Conservation (phyloP, 75 land plant genomes). For the Chamaecyparis obtusa region DNA sequence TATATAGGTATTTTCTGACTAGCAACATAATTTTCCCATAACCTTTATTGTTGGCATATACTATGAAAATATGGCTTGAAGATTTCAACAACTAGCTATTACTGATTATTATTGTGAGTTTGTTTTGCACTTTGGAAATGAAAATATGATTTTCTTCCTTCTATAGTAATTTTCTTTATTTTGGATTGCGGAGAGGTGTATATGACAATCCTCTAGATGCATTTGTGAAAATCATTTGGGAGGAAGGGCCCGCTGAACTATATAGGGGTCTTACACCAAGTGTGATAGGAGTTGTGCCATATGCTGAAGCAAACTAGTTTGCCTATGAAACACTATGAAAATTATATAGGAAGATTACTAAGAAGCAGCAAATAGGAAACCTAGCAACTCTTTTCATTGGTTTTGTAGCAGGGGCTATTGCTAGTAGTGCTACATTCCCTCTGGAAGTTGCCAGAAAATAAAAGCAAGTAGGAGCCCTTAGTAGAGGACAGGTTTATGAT, state of each 20-base stretch:
- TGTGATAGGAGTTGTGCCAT: slow-evolving; percentile 91
- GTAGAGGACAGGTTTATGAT: no score
- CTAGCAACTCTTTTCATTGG: slow-evolving; percentile 83
- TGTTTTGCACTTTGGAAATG: neutral
- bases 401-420: slow-evolving; percentile 77
- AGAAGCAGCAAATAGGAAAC: slow-evolving; percentile 73
- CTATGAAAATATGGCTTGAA: no score
- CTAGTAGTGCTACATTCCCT: no score
- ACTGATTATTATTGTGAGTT: neutral
- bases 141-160: neutral
- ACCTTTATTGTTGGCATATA: no score
- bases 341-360: slow-evolving; percentile 62
- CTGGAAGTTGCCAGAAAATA: no score
- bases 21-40: no score
- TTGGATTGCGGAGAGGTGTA: slow-evolving; percentile 63
- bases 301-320: slow-evolving; percentile 84
- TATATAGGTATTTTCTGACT: no score
- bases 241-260: slow-evolving; percentile 82
- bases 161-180: neutral
- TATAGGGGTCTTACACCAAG: slow-evolving; percentile 92
- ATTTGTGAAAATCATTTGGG: slow-evolving; percentile 69
- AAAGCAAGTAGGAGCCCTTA: no score
- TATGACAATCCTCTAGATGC: slow-evolving; percentile 80
- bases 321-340: no score
- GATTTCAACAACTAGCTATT: no score